These are phyloP conservation scores for Auxenochlorella pyrenoidosa DNA, from an alignment of 139 green algal species.

Conservation along the genomic window DNA sequence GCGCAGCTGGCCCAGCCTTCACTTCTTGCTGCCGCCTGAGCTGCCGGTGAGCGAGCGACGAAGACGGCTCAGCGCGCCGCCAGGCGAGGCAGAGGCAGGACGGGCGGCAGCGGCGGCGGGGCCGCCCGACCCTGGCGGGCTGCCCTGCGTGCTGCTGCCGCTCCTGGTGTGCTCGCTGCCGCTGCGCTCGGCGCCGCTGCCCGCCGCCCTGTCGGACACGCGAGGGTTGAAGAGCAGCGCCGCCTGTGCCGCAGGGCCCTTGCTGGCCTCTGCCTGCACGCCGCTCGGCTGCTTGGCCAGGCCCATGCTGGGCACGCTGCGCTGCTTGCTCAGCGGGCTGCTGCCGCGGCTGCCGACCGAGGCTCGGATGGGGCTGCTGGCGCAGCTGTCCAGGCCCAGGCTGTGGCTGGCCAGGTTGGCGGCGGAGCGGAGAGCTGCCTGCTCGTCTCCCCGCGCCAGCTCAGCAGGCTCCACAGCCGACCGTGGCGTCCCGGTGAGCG, in stretches of 20 bases:
- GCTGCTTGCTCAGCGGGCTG: slow-evolving; percentile 24
- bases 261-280: background rate
- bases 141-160: slow-evolving; percentile 2
- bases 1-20: background rate
- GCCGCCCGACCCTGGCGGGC: background rate
- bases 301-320: background rate
- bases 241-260: background rate
- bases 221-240: slow-evolving; percentile 4
- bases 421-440: background rate
- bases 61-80: background rate
- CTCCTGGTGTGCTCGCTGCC: background rate
- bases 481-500: background rate
- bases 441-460: background rate
- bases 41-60: slow-evolving; percentile 11
- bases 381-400: slow-evolving; percentile 4
- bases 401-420: background rate
- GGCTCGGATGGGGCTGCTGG: slow-evolving; percentile 9
- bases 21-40: background rate
- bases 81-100: background rate
- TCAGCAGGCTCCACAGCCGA: too few species aligned
- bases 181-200: background rate
- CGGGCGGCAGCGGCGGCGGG: background rate
- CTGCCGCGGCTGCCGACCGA: background rate
- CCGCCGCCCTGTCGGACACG: background rate
- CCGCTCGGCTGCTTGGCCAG: background rate